Base-by-base conservation (phyloP, 257 asterid species). In the Lantana camara region DNA sequence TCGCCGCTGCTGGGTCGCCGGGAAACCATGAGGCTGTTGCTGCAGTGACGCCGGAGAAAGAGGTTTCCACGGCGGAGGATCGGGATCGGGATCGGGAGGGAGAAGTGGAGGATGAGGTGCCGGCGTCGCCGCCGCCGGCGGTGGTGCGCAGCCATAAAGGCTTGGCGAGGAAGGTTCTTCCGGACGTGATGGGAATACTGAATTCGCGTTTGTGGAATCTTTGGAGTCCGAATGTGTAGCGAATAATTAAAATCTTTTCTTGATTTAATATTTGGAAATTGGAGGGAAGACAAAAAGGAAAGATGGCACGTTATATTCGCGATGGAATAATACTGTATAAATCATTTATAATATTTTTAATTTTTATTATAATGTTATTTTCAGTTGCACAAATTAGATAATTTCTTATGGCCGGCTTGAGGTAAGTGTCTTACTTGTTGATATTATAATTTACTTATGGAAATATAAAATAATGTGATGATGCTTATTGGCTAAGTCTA, bases 171-270 rank as follows among this genome's bases (percentile, higher is more conserved):
- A 89, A 89, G 57, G 87, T 89, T 75, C 23, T 89, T 78, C 95
- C 96, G 95, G 96, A 89, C 83, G 84, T 89, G 63, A 72, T 82
- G 83, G 95, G 96, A 9, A 76, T 89, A 74, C 77, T 89, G 38
- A 80, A 75, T 70, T 89, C 93, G 30, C 95, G 96, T 79, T 84
- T 86, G 30, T 89, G 96, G 95, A 80, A 75, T 58, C 96, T 89
- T 77, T 89, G 93, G 96, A 73, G 84, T 89, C 96, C 96, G 85
- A 84, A 84, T 57, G 85, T 74, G 60, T 89, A 70, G 60, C 45
- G 59, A 55, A 40, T 44, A 32, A 40, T 76, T 16, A 44, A 58
- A 55, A n/a, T n/a, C n/a, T n/a, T n/a, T n/a, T n/a, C n/a, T n/a
- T n/a, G n/a, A n/a, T n/a, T n/a, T n/a, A n/a, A n/a, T n/a, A n/a